Evolutionary conservation across 75 land plant species (phyloP).

Genomic region (Picea sitchensis): DNA sequence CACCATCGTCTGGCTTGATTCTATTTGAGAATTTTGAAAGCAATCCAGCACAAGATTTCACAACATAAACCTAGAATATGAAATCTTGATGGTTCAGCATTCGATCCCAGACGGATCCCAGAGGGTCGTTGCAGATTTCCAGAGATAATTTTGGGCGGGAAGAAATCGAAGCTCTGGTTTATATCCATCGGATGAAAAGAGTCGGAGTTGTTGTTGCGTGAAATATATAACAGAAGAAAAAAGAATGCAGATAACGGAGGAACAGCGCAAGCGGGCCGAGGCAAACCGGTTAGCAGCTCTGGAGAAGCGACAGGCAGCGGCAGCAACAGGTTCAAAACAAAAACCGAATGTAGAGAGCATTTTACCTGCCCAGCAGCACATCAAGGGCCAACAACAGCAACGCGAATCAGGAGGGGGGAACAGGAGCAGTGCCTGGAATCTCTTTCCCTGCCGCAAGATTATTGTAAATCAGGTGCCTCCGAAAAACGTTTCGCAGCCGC

Average conservation of each 20-base stretch:
- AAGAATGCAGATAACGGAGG: slow-evolving; percentile 67
- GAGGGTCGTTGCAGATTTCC: no score
- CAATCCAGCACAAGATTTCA: no score
- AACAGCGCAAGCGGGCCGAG: slow-evolving; percentile 78
- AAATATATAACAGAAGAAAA: background rate
- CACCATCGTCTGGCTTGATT: no score
- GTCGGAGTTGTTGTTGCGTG: no score
- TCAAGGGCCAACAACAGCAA: background rate
- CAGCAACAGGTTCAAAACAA: background rate
- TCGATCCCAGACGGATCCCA: no score
- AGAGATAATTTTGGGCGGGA: no score
- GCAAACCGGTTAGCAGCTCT: slow-evolving; percentile 84
- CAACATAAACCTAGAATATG: no score
- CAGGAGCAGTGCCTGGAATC: slow-evolving; percentile 16
- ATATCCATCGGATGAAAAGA: no score
- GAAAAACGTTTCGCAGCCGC: background rate
- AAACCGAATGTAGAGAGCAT: background rate
- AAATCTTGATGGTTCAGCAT: no score
- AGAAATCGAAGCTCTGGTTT: no score
- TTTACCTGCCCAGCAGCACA: background rate
- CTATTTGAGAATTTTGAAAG: no score
- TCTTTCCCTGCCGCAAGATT: slow-evolving; percentile 38
- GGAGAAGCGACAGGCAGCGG: slow-evolving; percentile 42
- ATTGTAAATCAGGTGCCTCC: background rate
- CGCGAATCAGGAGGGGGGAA: background rate